Evolutionary conservation across 768 basidiomycete species (phyloP).

Genomic region (Psilocybe cubensis): DNA sequence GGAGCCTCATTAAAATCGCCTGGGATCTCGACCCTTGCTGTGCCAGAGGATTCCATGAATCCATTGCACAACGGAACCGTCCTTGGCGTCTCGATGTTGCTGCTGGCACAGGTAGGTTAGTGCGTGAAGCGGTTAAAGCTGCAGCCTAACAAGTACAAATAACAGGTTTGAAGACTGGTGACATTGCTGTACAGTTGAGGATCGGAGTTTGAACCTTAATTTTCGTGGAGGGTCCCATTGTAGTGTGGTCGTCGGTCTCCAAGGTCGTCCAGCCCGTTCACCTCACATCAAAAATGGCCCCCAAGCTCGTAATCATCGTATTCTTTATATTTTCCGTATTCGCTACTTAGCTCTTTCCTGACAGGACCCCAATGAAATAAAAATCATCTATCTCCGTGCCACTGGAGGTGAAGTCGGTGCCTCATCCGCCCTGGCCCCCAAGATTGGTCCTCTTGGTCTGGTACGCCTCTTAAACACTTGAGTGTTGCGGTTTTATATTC

Average conservation of each 20-base stretch:
- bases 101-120: slow-evolving; percentile 9
- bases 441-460: slow-evolving; percentile 99
- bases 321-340: neutral
- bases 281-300: slow-evolving; percentile 61
- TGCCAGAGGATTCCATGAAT: slow-evolving; percentile 74
- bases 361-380: slow-evolving; percentile 96
- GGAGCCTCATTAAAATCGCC: slow-evolving; percentile 82
- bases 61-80: slow-evolving; percentile 63
- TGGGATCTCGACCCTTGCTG: slow-evolving; percentile 79
- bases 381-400: slow-evolving; percentile 98
- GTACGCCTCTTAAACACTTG: slow-evolving; percentile 53
- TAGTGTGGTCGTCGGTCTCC: slow-evolving; percentile 12
- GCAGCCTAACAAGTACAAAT: slow-evolving; percentile 42
- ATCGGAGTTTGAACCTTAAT: slow-evolving; percentile 61
- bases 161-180: neutral
- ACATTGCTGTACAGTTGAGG: slow-evolving; percentile 62
- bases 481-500: slow-evolving; percentile 1
- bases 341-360: slow-evolving; percentile 10
- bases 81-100: slow-evolving; percentile 30
- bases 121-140: slow-evolving; percentile 21
- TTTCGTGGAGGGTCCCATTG: slow-evolving; percentile 15
- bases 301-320: slow-evolving; percentile 65
- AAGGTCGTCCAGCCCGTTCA: slow-evolving; percentile 32
- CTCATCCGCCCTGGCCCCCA: slow-evolving; percentile 96
- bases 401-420: slow-evolving; percentile 99